Evolutionary conservation across 495 filamentous ascomycete genomes (phyloP), one percentile per base, ranked within the genome.

Genomic region (Aspergillus saccharolyticus): DNA sequence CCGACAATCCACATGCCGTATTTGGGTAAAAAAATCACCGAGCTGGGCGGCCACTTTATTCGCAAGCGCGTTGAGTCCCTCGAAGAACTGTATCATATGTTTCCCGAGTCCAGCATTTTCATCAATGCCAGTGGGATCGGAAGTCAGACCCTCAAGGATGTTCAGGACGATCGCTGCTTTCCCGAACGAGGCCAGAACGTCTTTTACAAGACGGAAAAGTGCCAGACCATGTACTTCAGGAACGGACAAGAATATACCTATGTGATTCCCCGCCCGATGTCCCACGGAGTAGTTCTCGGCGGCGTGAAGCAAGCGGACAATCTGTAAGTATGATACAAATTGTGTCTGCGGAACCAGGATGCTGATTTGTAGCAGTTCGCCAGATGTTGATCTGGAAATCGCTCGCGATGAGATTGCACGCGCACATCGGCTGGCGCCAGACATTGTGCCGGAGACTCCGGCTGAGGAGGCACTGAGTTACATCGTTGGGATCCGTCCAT

Each of bases 211-310:
- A 76, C 71, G 0, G 61, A 72, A 1, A 55, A 67, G 20, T 71
- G 67, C 52, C 43, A 65, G 4, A 71, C 64, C 0, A 54, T 78
- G 59, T 73, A 74, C 49, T 76, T 78, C 42, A 69, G 71, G 1
- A 75, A 75, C 51, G 78, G 77, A 33, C 63, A 67, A 8, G 75
- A 79, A 53, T 80, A 80, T 51, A 79, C 77, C 17, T 79, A 80
- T 57, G 62, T 80, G 18, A 80, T 80, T 44, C 78, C 78, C 18
- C 71, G 77, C n/a, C 69, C 74, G 5, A 53, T 68, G 4, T 72
- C 75, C 14, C 63, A 68, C 7, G 77, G 75, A 8, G 68, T 79
- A 4, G 69, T 80, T 1, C 55, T 80, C 18, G 78, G 78, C 14
- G 78, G 78, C 1, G 70, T 77, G 47, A 80, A 79, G 52, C 71